phyloP scores from a whole-genome alignment of 106 monocot species.

The Allium fistulosum region DNA sequence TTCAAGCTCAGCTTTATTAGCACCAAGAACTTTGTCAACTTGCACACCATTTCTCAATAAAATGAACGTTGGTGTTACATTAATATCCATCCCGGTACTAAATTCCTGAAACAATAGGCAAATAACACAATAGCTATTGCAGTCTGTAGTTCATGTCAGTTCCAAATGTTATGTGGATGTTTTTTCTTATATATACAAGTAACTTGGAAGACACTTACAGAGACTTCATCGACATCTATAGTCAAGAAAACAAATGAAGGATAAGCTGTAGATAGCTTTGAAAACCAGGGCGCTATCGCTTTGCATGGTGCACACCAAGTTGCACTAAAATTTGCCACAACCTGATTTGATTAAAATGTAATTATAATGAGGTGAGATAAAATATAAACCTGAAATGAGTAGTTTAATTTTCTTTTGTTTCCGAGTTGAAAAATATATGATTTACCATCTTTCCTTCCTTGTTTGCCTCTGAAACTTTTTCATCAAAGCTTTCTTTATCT shows the following conservation, averaged over 20 bases:
- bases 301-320: slow-evolving; percentile 35
- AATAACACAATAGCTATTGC: no score
- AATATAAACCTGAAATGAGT: background rate
- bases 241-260: slow-evolving; percentile 22
- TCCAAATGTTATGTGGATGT: no score
- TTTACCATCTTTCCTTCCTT: slow-evolving; percentile 24
- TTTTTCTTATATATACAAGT: no score
- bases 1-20: slow-evolving; percentile 48
- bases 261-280: slow-evolving; percentile 18
- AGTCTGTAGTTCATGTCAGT: no score
- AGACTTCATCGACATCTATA: slow-evolving; percentile 28
- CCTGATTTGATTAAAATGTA: background rate
- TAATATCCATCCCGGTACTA: slow-evolving; percentile 49
- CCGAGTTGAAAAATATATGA: background rate
- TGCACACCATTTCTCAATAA: slow-evolving; percentile 60
- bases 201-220: slow-evolving; percentile 6
- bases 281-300: slow-evolving; percentile 14
- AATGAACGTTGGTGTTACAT: slow-evolving; percentile 71
- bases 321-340: slow-evolving; percentile 20
- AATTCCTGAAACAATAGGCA: slow-evolving; percentile 38
- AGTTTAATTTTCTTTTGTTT: no score
- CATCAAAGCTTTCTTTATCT: slow-evolving; percentile 17
- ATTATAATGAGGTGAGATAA: background rate
- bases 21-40: slow-evolving; percentile 69
- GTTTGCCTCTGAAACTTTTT: slow-evolving; percentile 19